Base-by-base conservation (phyloP, 2,329 filamentous ascomycete genomes). In the Penicillium paneum region DNA sequence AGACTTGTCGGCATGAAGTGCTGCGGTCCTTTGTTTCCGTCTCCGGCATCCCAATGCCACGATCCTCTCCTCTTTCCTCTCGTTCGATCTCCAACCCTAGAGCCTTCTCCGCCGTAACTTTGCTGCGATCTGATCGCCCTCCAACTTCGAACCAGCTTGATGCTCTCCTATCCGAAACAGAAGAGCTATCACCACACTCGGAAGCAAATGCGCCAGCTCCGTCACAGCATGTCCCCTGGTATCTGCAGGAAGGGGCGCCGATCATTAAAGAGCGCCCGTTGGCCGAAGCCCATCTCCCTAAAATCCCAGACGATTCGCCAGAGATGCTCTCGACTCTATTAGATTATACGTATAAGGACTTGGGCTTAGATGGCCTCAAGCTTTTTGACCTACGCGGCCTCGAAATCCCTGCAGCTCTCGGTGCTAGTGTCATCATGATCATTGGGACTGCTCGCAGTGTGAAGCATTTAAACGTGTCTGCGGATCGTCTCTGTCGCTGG, bases 401-500 rank as follows among this genome's bases (percentile, higher is more conserved):
- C 46, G 89, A 97, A 64, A 91, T 92, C 0, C 89, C 92, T 0
- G 87, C 93, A 0, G 92, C 92, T 0, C 81, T 99, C 1, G 94
- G 94, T 1, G 84, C 90, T 2, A 92, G 93, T 65, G 81, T 97
- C 28, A 81, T 99, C 50, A 97, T 97, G 94, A 76, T 99, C 29
- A 85, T 99, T 60, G 91, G 89, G 38, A 96, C 91, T 8, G 90
- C 93, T 13, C 87, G 94, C 55, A 95, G 90, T 65, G 90, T 97
- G 72, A 91, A 93, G 49, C 94, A 99, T 76, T 79, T 99, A 34
- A 93, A 96, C 68, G 88, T 96, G 21, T 90, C 90, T 1, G 91
- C 92, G 0, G 91, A 96, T 67, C 85, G 91, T n/a, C 82, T 96
- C 26, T 90, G 92, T 60, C 84, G 93, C 55, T 97, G 90, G 88